phyloP scores from a whole-genome alignment of 2,329 filamentous ascomycete species.

The Xylaria digitata region DNA sequence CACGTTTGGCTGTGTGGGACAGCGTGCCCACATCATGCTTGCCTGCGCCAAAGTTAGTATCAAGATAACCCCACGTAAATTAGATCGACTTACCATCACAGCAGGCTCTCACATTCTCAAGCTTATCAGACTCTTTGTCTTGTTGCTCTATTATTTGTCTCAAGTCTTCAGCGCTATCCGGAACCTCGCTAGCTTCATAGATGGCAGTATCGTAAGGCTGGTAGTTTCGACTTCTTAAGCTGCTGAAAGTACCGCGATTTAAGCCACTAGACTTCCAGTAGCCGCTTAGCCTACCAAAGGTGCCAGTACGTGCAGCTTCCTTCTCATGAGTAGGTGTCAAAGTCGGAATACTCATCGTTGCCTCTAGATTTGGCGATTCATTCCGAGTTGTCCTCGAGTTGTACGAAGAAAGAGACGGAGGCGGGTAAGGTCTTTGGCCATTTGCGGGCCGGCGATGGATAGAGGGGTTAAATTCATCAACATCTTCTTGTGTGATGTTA shows the following conservation, averaged over 20 bases:
- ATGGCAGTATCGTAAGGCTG: constrained; percentile 60
- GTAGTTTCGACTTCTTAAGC: constrained; percentile 63
- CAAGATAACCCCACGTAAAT: background rate
- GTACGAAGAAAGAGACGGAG: constrained; percentile 80
- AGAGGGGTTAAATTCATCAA: constrained; percentile 85
- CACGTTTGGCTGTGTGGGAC: constrained; percentile 59
- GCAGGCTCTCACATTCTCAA: constrained; percentile 96
- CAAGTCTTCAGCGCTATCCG: constrained; percentile 86
- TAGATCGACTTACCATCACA: constrained; percentile 82
- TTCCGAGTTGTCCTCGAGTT: constrained; percentile 78
- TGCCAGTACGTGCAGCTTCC: constrained; percentile 54
- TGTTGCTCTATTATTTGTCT: constrained; percentile 82
- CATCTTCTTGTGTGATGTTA: constrained; percentile 70
- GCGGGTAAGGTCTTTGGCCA: constrained; percentile 64
- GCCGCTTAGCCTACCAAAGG: constrained; percentile 68
- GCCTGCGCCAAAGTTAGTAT: constrained; percentile 57
- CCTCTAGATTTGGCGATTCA: constrained; percentile 67
- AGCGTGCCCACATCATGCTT: constrained; percentile 79
- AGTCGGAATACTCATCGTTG: constrained; percentile 66
- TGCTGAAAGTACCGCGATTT: constrained; percentile 62
- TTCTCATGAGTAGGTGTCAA: constrained; percentile 63
- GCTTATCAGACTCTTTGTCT: constrained; percentile 78
- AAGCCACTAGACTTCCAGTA: constrained; percentile 66
- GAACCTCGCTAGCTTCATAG: constrained; percentile 71
- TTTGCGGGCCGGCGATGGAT: constrained; percentile 56